Evolutionary conservation across 768 basidiomycete species (phyloP).

Genomic region (Leccinum disarticulatum): DNA sequence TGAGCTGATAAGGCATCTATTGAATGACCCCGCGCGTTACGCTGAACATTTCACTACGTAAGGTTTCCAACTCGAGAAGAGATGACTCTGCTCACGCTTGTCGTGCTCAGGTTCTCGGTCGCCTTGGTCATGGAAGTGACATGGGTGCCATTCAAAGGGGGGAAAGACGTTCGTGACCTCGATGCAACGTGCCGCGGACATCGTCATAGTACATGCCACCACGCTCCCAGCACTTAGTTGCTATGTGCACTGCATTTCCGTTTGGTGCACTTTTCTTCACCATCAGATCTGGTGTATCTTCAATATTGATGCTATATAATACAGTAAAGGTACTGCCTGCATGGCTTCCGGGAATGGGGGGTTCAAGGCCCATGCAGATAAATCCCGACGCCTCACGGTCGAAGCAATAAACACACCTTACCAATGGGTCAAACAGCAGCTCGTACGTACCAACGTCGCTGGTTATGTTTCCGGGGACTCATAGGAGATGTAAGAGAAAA

Average conservation of each 20-base stretch:
- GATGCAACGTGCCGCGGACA: slow-evolving; percentile 5
- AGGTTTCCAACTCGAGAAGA: neutral
- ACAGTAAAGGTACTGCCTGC: neutral
- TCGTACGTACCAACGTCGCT: neutral
- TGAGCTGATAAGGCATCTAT: neutral
- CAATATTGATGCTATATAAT: neutral
- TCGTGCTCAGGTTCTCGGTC: neutral
- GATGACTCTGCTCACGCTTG: neutral
- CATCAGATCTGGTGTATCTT: neutral
- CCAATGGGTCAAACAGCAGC: neutral
- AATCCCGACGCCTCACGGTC: neutral
- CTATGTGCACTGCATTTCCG: neutral
- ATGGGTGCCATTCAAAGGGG: neutral
- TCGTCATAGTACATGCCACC: neutral
- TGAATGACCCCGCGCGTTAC: neutral
- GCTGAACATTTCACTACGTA: neutral
- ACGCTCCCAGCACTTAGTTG: neutral
- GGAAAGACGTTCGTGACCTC: slow-evolving; percentile 5
- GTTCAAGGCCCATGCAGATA: neutral
- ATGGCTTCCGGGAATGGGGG: neutral
- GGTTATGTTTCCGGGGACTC: neutral
- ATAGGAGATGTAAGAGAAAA: neutral
- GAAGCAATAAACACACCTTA: neutral
- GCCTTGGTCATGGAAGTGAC: neutral
- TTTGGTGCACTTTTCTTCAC: neutral